phyloP scores from a whole-genome alignment of 2,329 filamentous ascomycete genomes.

The Cyphellophora europaea region DNA sequence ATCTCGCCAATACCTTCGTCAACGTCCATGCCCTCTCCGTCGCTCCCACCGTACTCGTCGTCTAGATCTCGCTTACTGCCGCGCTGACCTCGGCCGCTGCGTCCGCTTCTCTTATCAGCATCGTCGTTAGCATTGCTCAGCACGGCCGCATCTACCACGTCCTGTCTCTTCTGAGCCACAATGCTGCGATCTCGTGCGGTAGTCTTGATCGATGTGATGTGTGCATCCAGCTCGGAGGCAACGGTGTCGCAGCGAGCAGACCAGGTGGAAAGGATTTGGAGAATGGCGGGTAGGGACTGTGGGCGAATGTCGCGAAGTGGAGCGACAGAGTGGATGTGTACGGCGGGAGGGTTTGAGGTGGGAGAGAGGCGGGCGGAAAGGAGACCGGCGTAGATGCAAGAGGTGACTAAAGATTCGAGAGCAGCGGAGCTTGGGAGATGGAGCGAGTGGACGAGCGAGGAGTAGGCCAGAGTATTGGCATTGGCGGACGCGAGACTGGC shows the following conservation, averaged over 20 bases:
- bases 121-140: conserved; percentile 25
- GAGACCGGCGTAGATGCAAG: conserved; percentile 77
- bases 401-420: conserved; percentile 79
- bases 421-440: conserved; percentile 57
- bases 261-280: conserved; percentile 63
- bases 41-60: conserved; percentile 22
- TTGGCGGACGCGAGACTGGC: conserved; percentile 1
- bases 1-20: conserved; percentile 22
- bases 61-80: conserved; percentile 34
- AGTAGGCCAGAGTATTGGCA: conserved; percentile 63
- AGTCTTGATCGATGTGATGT: conserved; percentile 58
- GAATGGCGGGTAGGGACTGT: conserved; percentile 59
- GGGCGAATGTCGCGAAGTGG: conserved; percentile 80
- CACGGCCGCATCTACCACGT: conserved; percentile 41
- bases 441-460: conserved; percentile 56
- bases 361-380: conserved; percentile 79
- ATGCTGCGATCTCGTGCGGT: conserved; percentile 46
- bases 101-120: conserved; percentile 10
- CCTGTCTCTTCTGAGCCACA: conserved; percentile 40
- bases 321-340: conserved; percentile 71
- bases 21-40: conserved; percentile 18
- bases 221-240: conserved; percentile 63
- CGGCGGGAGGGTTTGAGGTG: conserved; percentile 63
- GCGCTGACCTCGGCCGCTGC: conserved; percentile 3
- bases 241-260: conserved; percentile 66